A percentile compares a stretch with the other conserved stretches of the same genome.
These are phyloP conservation scores for Aphanomyces invadans DNA, from an alignment of 352 stramenopile genomes.

Conservation along the genomic window DNA sequence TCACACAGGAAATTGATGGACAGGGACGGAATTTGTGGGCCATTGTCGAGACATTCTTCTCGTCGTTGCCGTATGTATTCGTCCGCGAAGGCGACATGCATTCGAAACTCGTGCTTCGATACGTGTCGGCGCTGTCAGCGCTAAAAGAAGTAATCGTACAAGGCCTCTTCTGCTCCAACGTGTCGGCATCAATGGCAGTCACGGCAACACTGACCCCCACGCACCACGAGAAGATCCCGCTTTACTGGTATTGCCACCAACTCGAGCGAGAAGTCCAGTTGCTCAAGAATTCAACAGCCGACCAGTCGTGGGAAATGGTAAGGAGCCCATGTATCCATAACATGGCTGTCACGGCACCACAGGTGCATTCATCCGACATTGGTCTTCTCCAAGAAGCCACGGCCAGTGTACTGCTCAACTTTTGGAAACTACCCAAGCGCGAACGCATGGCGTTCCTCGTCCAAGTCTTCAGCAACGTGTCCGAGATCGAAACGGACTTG, in stretches of 20 bases:
- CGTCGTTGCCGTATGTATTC: slow-evolving; percentile 41
- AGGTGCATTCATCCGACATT: slow-evolving; percentile 29
- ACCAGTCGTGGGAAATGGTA: slow-evolving; percentile 25
- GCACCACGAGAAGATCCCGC: slow-evolving; percentile 34
- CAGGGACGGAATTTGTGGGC: slow-evolving; percentile 39
- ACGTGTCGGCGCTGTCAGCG: slow-evolving; percentile 45
- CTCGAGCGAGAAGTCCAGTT: slow-evolving; percentile 50
- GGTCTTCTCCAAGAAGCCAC: slow-evolving; percentile 52
- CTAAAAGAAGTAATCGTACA: slow-evolving; percentile 44
- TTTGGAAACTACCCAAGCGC: slow-evolving; percentile 48
- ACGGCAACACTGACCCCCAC: slow-evolving; percentile 16
- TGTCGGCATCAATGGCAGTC: background rate
- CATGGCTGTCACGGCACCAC: background rate
- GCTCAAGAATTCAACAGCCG: slow-evolving; percentile 25
- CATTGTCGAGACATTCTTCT: slow-evolving; percentile 63
- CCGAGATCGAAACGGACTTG: slow-evolving; percentile 38
- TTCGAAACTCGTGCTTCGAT: slow-evolving; percentile 45
- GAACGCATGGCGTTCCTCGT: slow-evolving; percentile 61
- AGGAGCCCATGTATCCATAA: background rate
- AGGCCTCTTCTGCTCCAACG: slow-evolving; percentile 28
- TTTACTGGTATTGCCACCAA: slow-evolving; percentile 57
- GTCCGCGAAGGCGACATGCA: slow-evolving; percentile 39
- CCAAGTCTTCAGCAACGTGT: slow-evolving; percentile 55
- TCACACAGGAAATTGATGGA: background rate
- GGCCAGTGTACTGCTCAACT: slow-evolving; percentile 51